Conservation (phyloP, 2,329 filamentous ascomycete species). For the Ciborinia camelliae region DNA sequence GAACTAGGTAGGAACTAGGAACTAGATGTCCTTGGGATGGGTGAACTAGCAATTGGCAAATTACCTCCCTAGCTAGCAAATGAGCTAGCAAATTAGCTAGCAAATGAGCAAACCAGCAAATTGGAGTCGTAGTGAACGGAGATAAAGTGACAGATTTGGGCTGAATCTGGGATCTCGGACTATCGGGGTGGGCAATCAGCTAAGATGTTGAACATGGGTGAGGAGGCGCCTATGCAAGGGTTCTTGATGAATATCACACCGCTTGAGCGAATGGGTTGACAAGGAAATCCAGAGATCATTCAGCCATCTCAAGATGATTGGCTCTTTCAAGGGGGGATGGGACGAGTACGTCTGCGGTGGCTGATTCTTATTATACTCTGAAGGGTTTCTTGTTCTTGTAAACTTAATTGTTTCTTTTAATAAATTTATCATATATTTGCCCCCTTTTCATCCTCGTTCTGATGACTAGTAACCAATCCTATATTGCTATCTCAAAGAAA, state of each 20-base stretch:
- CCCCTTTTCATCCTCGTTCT: neutral
- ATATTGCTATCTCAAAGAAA: neutral
- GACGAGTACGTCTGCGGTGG: neutral
- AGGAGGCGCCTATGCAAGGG: conserved; percentile 18
- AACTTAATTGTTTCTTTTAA: neutral
- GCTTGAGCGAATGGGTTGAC: conserved; percentile 10
- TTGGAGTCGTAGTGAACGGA: neutral
- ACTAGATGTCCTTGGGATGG: no score
- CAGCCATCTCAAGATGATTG: conserved; percentile 15
- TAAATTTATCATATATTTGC: neutral
- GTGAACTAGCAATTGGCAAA: no score
- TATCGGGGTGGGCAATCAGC: conserved; percentile 6
- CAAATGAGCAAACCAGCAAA: neutral
- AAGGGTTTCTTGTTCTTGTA: neutral
- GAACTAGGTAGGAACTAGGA: no score
- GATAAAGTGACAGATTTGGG: neutral
- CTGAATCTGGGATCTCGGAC: conserved; percentile 13
- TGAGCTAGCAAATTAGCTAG: no score
- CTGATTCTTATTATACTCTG: conserved; percentile 13
- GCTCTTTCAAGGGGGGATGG: conserved; percentile 9
- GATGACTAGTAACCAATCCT: neutral
- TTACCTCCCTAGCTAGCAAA: no score
- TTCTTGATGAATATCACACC: conserved; percentile 11
- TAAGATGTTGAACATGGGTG: neutral
- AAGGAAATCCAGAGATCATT: neutral